A percentile compares a stretch with the other conserved stretches of the same genome.
phyloP scores from a whole-genome alignment of 164 flowering plant species.

The Sedum album region DNA sequence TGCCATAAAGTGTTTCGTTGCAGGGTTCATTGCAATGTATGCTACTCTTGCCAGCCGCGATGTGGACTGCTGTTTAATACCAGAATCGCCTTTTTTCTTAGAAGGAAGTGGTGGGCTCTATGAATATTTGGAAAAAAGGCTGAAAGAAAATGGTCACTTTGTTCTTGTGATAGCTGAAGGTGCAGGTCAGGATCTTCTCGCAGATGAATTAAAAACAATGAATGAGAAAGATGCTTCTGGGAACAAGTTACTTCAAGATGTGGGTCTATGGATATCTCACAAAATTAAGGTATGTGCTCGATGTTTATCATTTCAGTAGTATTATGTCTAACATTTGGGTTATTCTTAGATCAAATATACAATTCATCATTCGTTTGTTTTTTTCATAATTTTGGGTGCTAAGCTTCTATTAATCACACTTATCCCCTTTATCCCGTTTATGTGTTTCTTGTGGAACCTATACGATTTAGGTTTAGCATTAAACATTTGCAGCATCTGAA shows the following conservation, averaged over 20 bases:
- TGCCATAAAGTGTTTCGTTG: no score
- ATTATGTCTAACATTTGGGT: no score
- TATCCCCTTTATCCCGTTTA: no score
- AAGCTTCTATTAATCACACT: no score
- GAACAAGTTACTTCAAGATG: constrained; percentile 47
- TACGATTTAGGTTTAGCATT: no score
- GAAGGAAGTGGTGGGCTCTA: constrained; percentile 66
- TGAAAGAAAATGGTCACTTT: constrained; percentile 70
- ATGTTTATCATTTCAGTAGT: neutral
- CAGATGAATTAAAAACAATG: constrained; percentile 22
- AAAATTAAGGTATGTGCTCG: constrained; percentile 34
- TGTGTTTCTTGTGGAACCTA: neutral
- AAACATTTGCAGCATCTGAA: no score
- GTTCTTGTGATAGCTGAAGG: constrained; percentile 76
- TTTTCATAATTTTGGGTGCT: no score
- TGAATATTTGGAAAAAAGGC: constrained; percentile 46
- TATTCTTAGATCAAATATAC: no score
- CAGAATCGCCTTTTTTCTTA: constrained; percentile 65
- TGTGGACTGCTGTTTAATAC: constrained; percentile 75
- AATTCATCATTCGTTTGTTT: no score
- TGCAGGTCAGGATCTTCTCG: constrained; percentile 64
- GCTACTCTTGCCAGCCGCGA: constrained; percentile 63
- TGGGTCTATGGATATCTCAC: constrained; percentile 54
- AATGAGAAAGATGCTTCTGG: constrained; percentile 51
- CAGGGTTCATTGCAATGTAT: constrained; percentile 64